A percentile compares a stretch with the other conserved stretches of the same genome.
phyloP scores from a whole-genome alignment of 306 rosid genomes.

The Hylodesmum podocarpum region DNA sequence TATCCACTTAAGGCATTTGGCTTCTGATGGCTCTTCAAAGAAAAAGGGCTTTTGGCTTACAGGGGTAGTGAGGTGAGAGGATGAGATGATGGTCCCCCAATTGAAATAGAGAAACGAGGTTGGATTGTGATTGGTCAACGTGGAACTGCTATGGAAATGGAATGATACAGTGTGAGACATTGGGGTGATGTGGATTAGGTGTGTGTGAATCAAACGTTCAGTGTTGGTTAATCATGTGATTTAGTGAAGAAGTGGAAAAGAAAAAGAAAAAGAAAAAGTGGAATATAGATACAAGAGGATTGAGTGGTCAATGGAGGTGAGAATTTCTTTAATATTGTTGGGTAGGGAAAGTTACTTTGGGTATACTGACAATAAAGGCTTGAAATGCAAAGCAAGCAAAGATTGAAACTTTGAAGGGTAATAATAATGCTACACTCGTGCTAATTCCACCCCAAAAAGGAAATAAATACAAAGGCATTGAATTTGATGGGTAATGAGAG shows the following conservation, averaged over 20 bases:
- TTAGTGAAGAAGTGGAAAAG: no score
- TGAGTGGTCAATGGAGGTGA: not conserved
- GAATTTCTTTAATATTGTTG: not conserved
- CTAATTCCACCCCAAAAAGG: not conserved
- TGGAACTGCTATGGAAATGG: not conserved
- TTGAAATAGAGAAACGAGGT: not conserved
- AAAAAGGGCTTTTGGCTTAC: not conserved
- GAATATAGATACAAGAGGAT: not conserved
- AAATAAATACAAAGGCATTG: not conserved
- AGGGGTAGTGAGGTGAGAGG: no score
- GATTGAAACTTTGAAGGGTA: not conserved
- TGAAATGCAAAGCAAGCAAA: slow-evolving; percentile 13
- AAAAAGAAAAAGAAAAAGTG: not conserved
- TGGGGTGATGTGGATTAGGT: not conserved
- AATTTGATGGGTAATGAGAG: not conserved
- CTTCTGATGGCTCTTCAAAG: not conserved
- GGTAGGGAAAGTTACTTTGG: not conserved
- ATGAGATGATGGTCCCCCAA: slow-evolving; percentile 18
- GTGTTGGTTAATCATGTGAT: slow-evolving; percentile 5
- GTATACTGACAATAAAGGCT: not conserved
- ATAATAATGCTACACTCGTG: not conserved
- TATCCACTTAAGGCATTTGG: not conserved
- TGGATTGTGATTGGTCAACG: slow-evolving; percentile 26
- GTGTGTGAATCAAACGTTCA: not conserved
- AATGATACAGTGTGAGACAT: not conserved